Conservation (phyloP, 129 eudicot genomes). For the Apium graveolens region DNA sequence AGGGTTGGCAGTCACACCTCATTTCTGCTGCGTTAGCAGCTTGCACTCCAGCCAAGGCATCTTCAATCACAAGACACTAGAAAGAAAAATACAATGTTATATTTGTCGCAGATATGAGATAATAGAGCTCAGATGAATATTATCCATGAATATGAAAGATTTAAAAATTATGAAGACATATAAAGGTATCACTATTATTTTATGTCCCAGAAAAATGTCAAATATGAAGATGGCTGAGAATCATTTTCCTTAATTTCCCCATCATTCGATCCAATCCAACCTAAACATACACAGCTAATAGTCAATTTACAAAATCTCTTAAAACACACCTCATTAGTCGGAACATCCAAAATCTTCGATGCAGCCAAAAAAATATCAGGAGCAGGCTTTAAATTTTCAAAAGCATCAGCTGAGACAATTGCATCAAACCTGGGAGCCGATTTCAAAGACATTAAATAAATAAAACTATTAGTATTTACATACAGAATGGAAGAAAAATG, state of each 20-base stretch:
- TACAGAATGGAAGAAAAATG: background rate
- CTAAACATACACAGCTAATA: background rate
- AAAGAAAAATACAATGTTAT: conserved; percentile 6
- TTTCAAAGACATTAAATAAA: conserved; percentile 14
- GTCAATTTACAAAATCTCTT: background rate
- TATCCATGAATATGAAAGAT: background rate
- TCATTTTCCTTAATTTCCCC: background rate
- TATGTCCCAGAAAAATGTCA: background rate
- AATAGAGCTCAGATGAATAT: background rate
- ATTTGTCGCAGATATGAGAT: background rate
- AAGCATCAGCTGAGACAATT: conserved; percentile 96
- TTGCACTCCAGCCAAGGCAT: conserved; percentile 96
- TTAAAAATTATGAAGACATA: background rate
- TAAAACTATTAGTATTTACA: background rate
- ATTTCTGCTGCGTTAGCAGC: conserved; percentile 90
- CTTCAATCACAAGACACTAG: conserved; percentile 96
- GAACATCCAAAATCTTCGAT: conserved; percentile 65
- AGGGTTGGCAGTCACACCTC: conserved; percentile 47
- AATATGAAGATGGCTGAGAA: background rate
- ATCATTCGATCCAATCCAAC: background rate
- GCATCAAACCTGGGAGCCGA: conserved; percentile 81
- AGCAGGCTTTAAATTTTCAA: conserved; percentile 97
- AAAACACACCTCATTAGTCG: conserved; percentile 67
- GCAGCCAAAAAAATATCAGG: conserved; percentile 96
- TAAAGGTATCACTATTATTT: background rate